Conservation (phyloP, 768 basidiomycete genomes). For the Asterophora parasitica region DNA sequence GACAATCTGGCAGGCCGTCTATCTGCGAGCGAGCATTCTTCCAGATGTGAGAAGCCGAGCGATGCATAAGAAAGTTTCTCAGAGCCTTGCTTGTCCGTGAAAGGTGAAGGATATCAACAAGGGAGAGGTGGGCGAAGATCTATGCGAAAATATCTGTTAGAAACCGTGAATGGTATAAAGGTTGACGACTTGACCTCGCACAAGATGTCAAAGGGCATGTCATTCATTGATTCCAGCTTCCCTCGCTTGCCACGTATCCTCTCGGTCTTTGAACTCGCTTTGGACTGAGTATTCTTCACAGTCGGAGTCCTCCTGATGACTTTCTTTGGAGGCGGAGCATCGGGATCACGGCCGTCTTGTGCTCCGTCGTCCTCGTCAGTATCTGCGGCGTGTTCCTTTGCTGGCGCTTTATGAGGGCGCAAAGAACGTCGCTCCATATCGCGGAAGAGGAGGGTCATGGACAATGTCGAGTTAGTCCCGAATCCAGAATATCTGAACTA, state of each 20-base stretch:
- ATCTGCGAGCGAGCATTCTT: slow-evolving; percentile 14
- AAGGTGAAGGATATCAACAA: slow-evolving; percentile 18
- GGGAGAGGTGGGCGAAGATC: slow-evolving; percentile 18
- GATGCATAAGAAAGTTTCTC: slow-evolving; percentile 7
- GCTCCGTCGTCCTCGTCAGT: background rate
- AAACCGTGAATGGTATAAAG: background rate
- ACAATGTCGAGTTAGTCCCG: no score
- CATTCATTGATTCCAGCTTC: slow-evolving; percentile 17
- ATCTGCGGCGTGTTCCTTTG: no score
- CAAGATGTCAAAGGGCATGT: slow-evolving; percentile 24
- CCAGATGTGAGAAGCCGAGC: slow-evolving; percentile 22
- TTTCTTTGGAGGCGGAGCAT: background rate
- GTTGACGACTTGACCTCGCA: slow-evolving; percentile 18
- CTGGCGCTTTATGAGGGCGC: no score
- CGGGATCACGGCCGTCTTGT: no score
- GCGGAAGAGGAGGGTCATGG: no score
- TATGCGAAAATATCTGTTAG: background rate
- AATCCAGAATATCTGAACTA: no score
- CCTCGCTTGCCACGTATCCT: slow-evolving; percentile 20
- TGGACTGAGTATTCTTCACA: background rate
- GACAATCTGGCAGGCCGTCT: slow-evolving; percentile 19
- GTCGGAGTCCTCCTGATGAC: no score
- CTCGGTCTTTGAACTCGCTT: background rate
- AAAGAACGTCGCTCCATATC: no score
- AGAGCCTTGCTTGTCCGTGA: slow-evolving; percentile 17